Base-by-base conservation (phyloP, 1,284 basidiomycete species). In the Kwoniella shivajii region DNA sequence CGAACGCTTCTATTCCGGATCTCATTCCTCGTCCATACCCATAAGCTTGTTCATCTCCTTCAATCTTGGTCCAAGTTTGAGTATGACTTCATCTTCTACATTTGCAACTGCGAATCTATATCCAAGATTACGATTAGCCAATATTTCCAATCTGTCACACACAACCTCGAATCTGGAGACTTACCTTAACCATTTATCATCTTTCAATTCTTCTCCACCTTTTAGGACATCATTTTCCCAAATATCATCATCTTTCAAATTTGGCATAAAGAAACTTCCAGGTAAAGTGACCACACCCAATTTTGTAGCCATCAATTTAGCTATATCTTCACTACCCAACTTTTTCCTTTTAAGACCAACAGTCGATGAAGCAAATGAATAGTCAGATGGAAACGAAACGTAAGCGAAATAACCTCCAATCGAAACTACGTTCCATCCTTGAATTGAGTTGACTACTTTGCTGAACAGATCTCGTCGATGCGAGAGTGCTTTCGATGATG, bases 351-450 rank as follows among this genome's bases (percentile, higher is more conserved):
- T 83, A 61, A 79, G 69, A 6, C 85, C 88, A 26, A 90, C 76
- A 26, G 81, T 77, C 16, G 84, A 81, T 18, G 76, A 74, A 6
- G 81, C 68, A 2, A 76, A 75, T 9, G 62, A 49, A 70, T 86
- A 91, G 0, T 54, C 63, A 6, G 27, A 33, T 0, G 89, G 89
- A 66, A 90, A 88, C 48, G 80, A 77, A 53, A 90, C 87, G 67
- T 88, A 90, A 2, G 88, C 87, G 64, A 85, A 91, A 73, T 86
- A 90, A 0, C 84, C 88, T 2, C 88, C 88, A 41, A 84, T 84
- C 1, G 84, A 82, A 4, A 84, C 84, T 37, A 89, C 80, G n/a
- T 66, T 75, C 88, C 88, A 90, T 2, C 76, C 74, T 39, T 6
- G 83, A 79, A 62, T 88, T 65, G 20, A 52, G 50, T 58, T 65